Evolutionary conservation across 2,329 filamentous ascomycete species (phyloP), one percentile per base, ranked within the genome.

Genomic region (Ophiocordyceps unilateralis): DNA sequence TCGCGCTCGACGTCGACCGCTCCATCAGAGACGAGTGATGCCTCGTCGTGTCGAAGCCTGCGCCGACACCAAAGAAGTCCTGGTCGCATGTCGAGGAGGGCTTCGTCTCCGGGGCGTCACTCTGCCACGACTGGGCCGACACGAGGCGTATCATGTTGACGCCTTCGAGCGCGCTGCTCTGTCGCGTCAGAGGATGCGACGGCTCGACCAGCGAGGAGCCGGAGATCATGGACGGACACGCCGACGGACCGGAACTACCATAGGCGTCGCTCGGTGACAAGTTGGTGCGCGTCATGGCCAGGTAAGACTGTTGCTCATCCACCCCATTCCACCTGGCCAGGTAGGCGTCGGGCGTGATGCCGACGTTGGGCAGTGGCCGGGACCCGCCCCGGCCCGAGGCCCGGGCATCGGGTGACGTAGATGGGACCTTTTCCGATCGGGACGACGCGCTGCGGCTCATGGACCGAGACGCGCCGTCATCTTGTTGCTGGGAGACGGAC

Each of bases 381-480:
- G n/a, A n/a, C n/a, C n/a, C n/a, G n/a, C n/a, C n/a, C n/a, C n/a
- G n/a, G n/a, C n/a, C n/a, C n/a, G 2, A 30, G 28, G 28, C 28
- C 28, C 12, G 8, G 7, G n/a, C 37, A 66, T 55, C 23, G 53
- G 56, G 30, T 51, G 46, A 36, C 53, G n/a, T n/a, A n/a, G n/a
- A n/a, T n/a, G n/a, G n/a, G n/a, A n/a, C n/a, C n/a, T n/a, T n/a
- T n/a, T 56, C 24, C 52, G 65, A 65, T 26, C 59, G 56, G 48
- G 58, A 64, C 34, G 67, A 70, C 14, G 56, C 54, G 43, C 58
- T 63, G 44, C 68, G 65, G 50, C 61, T 58, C 67, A 70, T 71
- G 47, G 56, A 55, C 24, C 61, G 57, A 1, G 59, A 55, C 9
- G 54, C 47, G 12, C 55, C 45, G 1, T 52, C 48, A 15, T 30